These are phyloP conservation scores for Sordariomycetes sp. DNA, from an alignment of 2,329 filamentous ascomycete species.

Conservation along the genomic window DNA sequence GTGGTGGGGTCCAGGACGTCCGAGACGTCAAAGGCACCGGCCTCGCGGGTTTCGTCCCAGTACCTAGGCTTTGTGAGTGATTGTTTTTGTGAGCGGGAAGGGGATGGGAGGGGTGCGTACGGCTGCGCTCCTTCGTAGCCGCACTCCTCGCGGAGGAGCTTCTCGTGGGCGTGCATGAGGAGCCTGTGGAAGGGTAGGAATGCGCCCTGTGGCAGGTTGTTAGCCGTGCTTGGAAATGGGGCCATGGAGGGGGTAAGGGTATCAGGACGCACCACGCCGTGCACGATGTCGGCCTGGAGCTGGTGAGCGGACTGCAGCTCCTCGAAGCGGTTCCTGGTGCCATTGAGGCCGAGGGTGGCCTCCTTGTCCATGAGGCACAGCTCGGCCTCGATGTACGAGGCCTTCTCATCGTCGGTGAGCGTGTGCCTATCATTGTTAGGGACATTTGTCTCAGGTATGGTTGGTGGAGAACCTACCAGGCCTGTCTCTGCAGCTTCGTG, in stretches of 20 bases:
- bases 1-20: constrained; percentile 7
- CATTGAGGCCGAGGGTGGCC: constrained; percentile 6
- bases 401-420: constrained; percentile 8
- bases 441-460: background rate
- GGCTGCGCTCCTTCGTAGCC: constrained; percentile 20
- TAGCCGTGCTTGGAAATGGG: background rate
- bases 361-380: constrained; percentile 8
- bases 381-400: constrained; percentile 10
- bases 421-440: constrained; percentile 7
- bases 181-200: constrained; percentile 25
- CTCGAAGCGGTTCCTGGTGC: constrained; percentile 8
- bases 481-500: background rate
- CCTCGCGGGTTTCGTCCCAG: constrained; percentile 8
- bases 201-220: constrained; percentile 1
- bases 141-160: constrained; percentile 17
- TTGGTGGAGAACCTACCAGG: background rate
- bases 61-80: constrained; percentile 1
- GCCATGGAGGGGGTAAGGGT: too few species aligned
- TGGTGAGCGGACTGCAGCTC: constrained; percentile 10
- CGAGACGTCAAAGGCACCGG: constrained; percentile 6
- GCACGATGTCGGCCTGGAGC: constrained; percentile 7
- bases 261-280: constrained; percentile 6
- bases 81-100: constrained; percentile 1
- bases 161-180: constrained; percentile 21
- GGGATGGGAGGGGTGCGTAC: constrained; percentile 13